A percentile compares a stretch with the other conserved stretches of the same genome.
phyloP scores from a whole-genome alignment of 1,284 basidiomycete species.

The Afroboletus lepidellus region DNA sequence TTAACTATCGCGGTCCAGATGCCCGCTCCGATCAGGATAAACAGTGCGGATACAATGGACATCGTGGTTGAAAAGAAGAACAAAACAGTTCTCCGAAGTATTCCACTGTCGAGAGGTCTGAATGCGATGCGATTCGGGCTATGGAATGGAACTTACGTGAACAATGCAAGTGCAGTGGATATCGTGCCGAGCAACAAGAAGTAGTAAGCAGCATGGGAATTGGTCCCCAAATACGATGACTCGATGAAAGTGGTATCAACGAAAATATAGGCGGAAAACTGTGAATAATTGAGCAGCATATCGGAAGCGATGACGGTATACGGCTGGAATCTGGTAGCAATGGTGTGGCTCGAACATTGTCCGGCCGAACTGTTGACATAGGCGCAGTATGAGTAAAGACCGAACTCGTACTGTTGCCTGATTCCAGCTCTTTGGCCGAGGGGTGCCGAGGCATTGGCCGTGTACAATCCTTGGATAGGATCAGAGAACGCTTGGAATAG shows the following conservation, averaged over 20 bases:
- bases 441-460: slow-evolving; percentile 61
- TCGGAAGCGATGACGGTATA: slow-evolving; percentile 61
- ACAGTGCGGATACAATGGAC: slow-evolving; percentile 56
- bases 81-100: slow-evolving; percentile 61
- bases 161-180: slow-evolving; percentile 58
- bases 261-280: slow-evolving; percentile 56
- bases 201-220: slow-evolving; percentile 71
- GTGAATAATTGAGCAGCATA: slow-evolving; percentile 61
- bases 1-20: slow-evolving; percentile 77
- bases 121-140: slow-evolving; percentile 5
- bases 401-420: slow-evolving; percentile 70
- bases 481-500: slow-evolving; percentile 53
- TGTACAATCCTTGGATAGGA: slow-evolving; percentile 64
- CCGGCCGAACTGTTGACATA: slow-evolving; percentile 61
- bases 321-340: slow-evolving; percentile 59
- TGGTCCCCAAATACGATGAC: slow-evolving; percentile 58
- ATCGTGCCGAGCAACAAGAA: slow-evolving; percentile 72
- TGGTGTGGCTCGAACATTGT: slow-evolving; percentile 60
- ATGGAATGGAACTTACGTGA: slow-evolving; percentile 44
- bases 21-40: slow-evolving; percentile 65
- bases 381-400: slow-evolving; percentile 75
- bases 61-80: slow-evolving; percentile 68
- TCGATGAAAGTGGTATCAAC: slow-evolving; percentile 54
- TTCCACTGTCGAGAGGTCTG: slow-evolving; percentile 46
- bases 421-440: slow-evolving; percentile 57